Conservation (phyloP, 306 rosid genomes). For the Prunus kanzakura region DNA sequence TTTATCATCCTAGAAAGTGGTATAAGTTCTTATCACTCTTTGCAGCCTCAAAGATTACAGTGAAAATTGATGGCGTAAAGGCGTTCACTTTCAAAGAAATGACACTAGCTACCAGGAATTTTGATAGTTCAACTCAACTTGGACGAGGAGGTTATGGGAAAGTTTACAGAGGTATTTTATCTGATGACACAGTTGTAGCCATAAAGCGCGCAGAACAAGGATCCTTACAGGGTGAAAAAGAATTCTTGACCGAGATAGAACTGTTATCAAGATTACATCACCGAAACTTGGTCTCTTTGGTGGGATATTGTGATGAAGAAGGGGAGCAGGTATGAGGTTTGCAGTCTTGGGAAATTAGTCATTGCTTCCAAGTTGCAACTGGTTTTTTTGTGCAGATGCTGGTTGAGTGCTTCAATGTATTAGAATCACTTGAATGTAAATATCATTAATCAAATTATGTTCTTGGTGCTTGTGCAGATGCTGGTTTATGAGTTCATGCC, state of each 20-base stretch:
- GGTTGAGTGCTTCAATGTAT: background rate
- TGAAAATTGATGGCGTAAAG: constrained; percentile 77
- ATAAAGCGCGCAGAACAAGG: constrained; percentile 81
- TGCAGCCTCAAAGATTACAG: constrained; percentile 55
- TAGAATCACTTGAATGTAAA: background rate
- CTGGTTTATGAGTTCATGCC: constrained; percentile 90
- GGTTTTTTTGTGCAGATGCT: background rate
- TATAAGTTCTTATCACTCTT: constrained; percentile 9
- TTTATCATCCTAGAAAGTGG: constrained; percentile 15
- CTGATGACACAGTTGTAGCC: constrained; percentile 61
- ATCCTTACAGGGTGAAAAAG: constrained; percentile 87
- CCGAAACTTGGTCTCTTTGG: constrained; percentile 73
- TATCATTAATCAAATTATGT: background rate
- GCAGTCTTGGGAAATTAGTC: background rate
- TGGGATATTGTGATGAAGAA: constrained; percentile 83
- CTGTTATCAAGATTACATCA: constrained; percentile 87
- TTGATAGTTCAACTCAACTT: constrained; percentile 51
- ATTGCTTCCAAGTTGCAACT: background rate
- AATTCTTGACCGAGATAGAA: constrained; percentile 89
- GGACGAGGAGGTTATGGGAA: constrained; percentile 98
- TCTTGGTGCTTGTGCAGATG: constrained; percentile 58
- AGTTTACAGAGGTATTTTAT: constrained; percentile 76
- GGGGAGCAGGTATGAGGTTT: constrained; percentile 56
- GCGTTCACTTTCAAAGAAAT: constrained; percentile 66
- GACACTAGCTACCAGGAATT: constrained; percentile 63